Base-by-base conservation (phyloP, 169 alveolate species). In the Plasmodium berghei region DNA sequence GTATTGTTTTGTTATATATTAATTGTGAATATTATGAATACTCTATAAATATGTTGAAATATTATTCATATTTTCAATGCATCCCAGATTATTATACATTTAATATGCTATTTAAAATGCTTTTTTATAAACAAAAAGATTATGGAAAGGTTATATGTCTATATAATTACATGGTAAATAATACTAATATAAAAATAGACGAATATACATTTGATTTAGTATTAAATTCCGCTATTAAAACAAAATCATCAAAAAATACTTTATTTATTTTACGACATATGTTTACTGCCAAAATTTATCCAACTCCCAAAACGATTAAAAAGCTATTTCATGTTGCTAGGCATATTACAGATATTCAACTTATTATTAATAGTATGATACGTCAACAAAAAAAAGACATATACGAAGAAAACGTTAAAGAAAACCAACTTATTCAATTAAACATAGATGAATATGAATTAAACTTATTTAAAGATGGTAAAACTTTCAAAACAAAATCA, bases 251-350 rank as follows among this genome's bases (percentile, higher is more conserved):
- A 2, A 92, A 90, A 61, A 77, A 83, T 73, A 91, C 96, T 5
- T 22, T 93, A 26, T 72, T 87, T 64, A 56, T 93, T 0, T 77
- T 95, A 42, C 83, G 93, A 12, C 95, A 95, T 20, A 95, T 95
- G 97, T 92, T 87, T 73, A 34, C 69, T 14, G 71, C 89, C 40
- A 89, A 92, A 52, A 88, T 95, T 40, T 94, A 89, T 69, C 98
- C 98, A 1, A 92, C 96, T 1, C 95, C 96, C 5, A 87, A 90
- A 66, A 87, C 94, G 64, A 73, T 93, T 45, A 93, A 72, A 40
- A 93, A 77, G 62, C 87, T 96, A 71, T 95, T 92, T 18, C 87
- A 72, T 26, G 95, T 90, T 12, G 98, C 95, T n/a, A 93, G 95
- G 58, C 92, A 92, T 63, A 91, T 95, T 58, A 72, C 93, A 4